phyloP scores from a whole-genome alignment of 306 rosid genomes.

The Cicer pinnatifidum region DNA sequence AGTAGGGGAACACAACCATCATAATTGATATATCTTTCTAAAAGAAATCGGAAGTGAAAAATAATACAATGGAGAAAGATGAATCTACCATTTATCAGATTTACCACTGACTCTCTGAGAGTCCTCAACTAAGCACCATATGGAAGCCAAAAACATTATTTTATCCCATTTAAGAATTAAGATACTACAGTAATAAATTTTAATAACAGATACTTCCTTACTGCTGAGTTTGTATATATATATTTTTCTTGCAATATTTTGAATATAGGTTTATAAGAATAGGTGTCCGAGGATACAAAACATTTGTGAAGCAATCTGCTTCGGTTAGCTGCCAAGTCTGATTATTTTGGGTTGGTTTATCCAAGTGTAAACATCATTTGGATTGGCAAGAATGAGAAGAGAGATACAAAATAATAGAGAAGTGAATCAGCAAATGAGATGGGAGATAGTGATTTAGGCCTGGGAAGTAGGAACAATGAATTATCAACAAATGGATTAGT shows the following conservation, averaged over 20 bases:
- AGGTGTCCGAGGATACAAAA: conserved; percentile 3
- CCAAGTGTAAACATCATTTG: not conserved
- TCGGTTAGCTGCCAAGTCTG: not conserved
- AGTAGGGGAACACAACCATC: not conserved
- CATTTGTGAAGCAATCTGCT: not conserved
- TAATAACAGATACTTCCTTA: not conserved
- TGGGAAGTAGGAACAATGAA: conserved; percentile 2
- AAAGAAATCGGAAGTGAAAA: not conserved
- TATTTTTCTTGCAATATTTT: conserved; percentile 7
- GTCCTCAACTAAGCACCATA: not conserved
- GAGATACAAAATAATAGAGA: not conserved
- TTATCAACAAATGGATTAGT: not conserved
- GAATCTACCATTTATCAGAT: not conserved
- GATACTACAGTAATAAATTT: conserved; percentile 1
- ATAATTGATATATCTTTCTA: not conserved
- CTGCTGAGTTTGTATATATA: not conserved
- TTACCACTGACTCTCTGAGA: not conserved
- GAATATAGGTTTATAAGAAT: conserved; percentile 9
- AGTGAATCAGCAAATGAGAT: not conserved
- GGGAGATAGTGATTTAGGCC: conserved; percentile 20
- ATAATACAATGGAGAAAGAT: not conserved
- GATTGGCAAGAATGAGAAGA: not conserved
- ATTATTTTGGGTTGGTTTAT: conserved; percentile 3
- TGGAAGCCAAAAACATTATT: not conserved
- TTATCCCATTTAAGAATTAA: not conserved